Percentiles rank a stretch among this genome's conserved stretches.
Conservation (phyloP, 2,329 filamentous ascomycete genomes). For the Pestalotiopsis fici region DNA sequence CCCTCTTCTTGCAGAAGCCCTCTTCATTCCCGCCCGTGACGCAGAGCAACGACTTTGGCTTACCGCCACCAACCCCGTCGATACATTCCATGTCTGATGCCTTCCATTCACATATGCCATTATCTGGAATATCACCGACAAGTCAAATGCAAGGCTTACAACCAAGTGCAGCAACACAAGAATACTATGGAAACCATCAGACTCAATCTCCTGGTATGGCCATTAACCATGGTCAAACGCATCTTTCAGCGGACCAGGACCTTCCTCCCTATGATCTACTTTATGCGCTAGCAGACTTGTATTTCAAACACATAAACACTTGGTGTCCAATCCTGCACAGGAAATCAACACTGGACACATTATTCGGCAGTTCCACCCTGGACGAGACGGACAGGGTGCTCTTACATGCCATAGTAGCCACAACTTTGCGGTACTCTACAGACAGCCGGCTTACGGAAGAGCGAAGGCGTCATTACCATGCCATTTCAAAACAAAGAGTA, state of each 20-base stretch:
- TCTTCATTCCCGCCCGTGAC: slow-evolving; percentile 47
- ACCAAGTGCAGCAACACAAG: slow-evolving; percentile 44
- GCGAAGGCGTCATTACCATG: slow-evolving; percentile 73
- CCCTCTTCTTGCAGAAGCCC: slow-evolving; percentile 63
- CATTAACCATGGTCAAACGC: slow-evolving; percentile 48
- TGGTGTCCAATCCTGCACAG: slow-evolving; percentile 92
- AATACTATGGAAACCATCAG: slow-evolving; percentile 49
- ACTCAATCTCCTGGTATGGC: slow-evolving; percentile 61
- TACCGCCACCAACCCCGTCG: slow-evolving; percentile 45
- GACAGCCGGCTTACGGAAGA: slow-evolving; percentile 75
- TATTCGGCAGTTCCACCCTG: slow-evolving; percentile 76
- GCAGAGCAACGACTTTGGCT: slow-evolving; percentile 51
- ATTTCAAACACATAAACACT: slow-evolving; percentile 79
- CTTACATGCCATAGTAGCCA: slow-evolving; percentile 86
- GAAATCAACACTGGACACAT: slow-evolving; percentile 75
- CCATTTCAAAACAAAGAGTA: slow-evolving; percentile 81
- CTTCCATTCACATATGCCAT: slow-evolving; percentile 45
- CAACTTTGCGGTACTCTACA: slow-evolving; percentile 80
- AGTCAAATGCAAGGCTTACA: slow-evolving; percentile 35
- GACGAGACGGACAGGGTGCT: slow-evolving; percentile 83
- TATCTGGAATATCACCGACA: slow-evolving; percentile 40
- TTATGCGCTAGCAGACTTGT: slow-evolving; percentile 73
- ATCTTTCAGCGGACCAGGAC: slow-evolving; percentile 60
- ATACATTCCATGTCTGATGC: slow-evolving; percentile 46
- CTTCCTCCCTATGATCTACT: slow-evolving; percentile 75